Evolutionary conservation across 495 filamentous ascomycete species (phyloP).

Genomic region (Penicillium subrubescens): DNA sequence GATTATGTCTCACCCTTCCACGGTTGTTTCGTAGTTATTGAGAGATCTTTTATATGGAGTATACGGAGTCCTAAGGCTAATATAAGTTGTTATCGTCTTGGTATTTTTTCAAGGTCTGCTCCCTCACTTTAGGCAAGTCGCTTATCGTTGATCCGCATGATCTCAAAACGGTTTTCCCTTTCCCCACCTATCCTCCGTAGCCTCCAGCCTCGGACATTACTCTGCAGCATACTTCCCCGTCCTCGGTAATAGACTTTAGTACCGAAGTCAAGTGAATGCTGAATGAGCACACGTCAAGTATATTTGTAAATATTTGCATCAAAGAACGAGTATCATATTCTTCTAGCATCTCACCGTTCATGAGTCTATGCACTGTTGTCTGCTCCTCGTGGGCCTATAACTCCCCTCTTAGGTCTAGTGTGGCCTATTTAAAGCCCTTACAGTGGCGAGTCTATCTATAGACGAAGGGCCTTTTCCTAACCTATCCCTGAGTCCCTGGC

Average conservation of each 20-base stretch:
- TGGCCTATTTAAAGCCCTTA: constrained; percentile 14
- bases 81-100: neutral
- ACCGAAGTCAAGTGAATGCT: too few species aligned
- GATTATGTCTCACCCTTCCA: constrained; percentile 15
- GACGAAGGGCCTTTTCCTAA: neutral
- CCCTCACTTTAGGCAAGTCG: neutral
- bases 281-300: neutral
- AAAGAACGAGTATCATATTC: neutral
- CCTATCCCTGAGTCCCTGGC: neutral
- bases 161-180: neutral
- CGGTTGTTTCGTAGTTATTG: neutral
- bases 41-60: too few species aligned
- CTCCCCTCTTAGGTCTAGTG: constrained; percentile 5
- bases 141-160: neutral
- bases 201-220: neutral
- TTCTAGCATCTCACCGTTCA: neutral
- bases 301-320: neutral
- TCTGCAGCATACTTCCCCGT: too few species aligned
- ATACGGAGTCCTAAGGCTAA: too few species aligned
- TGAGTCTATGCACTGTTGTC: neutral
- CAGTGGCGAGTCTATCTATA: neutral
- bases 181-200: neutral
- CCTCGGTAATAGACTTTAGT: too few species aligned
- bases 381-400: neutral
- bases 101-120: neutral